phyloP scores from a whole-genome alignment of 2,329 filamentous ascomycete genomes.

The Boeremia exigua region DNA sequence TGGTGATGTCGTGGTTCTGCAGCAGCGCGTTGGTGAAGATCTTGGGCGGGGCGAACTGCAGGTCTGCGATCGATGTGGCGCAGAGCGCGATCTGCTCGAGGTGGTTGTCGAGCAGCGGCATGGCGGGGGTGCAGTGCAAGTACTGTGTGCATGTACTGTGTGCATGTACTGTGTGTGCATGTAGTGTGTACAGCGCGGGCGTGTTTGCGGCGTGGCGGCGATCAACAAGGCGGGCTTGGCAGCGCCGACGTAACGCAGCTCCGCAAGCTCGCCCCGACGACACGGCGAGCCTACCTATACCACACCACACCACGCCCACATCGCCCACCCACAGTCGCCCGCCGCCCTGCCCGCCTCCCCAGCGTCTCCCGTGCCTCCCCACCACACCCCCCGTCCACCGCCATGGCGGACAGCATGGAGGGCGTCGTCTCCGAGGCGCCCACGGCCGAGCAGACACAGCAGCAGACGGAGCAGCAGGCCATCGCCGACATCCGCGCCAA shows the following conservation, averaged over 20 bases:
- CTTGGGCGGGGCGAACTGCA: conserved; percentile 81
- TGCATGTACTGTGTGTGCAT: no score
- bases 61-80: conserved; percentile 55
- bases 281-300: no score
- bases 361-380: background rate
- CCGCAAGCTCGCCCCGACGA: conserved; percentile 18
- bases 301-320: no score
- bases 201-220: conserved; percentile 13
- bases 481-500: conserved; percentile 82
- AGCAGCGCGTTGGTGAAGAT: conserved; percentile 95
- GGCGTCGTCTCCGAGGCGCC: conserved; percentile 51
- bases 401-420: conserved; percentile 60
- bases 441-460: conserved; percentile 49
- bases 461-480: conserved; percentile 50
- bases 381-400: conserved; percentile 26
- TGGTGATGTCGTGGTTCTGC: conserved; percentile 87
- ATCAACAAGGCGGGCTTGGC: conserved; percentile 1
- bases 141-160: no score
- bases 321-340: conserved; percentile 17
- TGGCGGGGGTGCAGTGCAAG: conserved; percentile 27
- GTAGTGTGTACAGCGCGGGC: no score
- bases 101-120: conserved; percentile 55
- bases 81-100: conserved; percentile 59
- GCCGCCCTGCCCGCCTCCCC: no score
- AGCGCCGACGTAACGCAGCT: conserved; percentile 16